Base-by-base conservation (phyloP, 441 rosid species). In the Cnidoscolus chayamansa region DNA sequence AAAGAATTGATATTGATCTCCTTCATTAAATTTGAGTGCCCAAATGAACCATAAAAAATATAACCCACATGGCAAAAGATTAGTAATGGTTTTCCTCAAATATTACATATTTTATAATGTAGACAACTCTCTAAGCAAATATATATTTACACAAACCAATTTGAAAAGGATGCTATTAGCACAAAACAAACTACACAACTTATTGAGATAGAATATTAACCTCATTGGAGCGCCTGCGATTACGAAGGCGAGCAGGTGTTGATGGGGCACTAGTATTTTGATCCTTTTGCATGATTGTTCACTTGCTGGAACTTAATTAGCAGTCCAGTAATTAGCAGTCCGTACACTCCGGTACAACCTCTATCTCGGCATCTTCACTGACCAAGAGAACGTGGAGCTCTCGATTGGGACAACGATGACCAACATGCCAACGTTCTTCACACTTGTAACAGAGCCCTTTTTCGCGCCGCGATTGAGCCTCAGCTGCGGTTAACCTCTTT, bases 201-300 rank as follows among this genome's bases (percentile, higher is more conserved):
- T 13, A 74, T 67, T 30, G 20, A 55, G 31, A 73, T 5, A 32
- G 25, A 67, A 6, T 59, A 77, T 84, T 67, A 77, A 89, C 98
- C 90, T 90, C 98, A 75, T 43, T 84, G 50, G 86, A 77, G 59
- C 94, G 85, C 80, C 74, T 86, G 37, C 98, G 89, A 64, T 88
- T 89, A 56, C 97, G 91, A 78, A 74, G 65, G 71, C 91, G 85
- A 77, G 77, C 49, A 67, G 86, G 84, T 13, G 93, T 63, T 73
- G 87, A 79, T 32, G 88, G 76, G 71, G 72, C 57, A 49, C 79
- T 68, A 25, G 75, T 56, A 68, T 54, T 58, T 30, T 61, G 76
- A 71, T 86, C 94, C 78, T 64, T 86, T n/a, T 87, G 90, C 97
- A 92, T 90, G 79, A 77, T 80, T 74, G 72, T 57, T 59, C 31